These are phyloP conservation scores for Aspergillus sp. DNA, from an alignment of 2,329 filamentous ascomycete genomes.

Conservation along the genomic window DNA sequence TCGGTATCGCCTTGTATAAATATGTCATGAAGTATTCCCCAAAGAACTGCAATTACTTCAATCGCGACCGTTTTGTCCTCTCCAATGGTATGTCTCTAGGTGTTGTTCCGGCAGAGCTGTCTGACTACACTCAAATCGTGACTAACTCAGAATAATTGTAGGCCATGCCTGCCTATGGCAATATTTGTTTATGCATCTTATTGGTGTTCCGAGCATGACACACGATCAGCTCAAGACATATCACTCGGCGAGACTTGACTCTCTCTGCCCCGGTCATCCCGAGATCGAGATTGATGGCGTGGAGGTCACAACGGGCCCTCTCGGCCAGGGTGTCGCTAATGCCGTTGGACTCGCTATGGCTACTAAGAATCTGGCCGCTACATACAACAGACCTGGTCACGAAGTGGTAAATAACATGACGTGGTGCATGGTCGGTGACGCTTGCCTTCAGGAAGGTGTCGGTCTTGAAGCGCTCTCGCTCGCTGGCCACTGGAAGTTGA, in stretches of 20 bases:
- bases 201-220: conserved; percentile 35
- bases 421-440: conserved; percentile 62
- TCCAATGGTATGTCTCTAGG: conserved; percentile 36
- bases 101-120: no score
- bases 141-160: no score
- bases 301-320: conserved; percentile 61
- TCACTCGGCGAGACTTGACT: conserved; percentile 31
- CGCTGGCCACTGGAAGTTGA: conserved; percentile 56
- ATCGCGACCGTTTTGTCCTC: conserved; percentile 49
- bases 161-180: conserved; percentile 36
- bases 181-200: conserved; percentile 35
- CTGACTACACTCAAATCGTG: no score
- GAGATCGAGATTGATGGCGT: conserved; percentile 61
- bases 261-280: conserved; percentile 44
- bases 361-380: conserved; percentile 56
- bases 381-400: conserved; percentile 54
- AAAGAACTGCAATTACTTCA: conserved; percentile 42
- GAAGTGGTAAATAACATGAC: conserved; percentile 55
- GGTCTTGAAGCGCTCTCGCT: conserved; percentile 59
- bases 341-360: conserved; percentile 62
- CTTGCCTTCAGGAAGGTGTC: conserved; percentile 62
- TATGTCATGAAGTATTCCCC: conserved; percentile 48
- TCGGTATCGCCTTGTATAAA: conserved; percentile 46
- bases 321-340: conserved; percentile 62
- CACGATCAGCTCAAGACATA: conserved; percentile 38